Evolutionary conservation across 805 yeast species (phyloP), one percentile per base, ranked within the genome.

Genomic region (Saccharomycopsis amapae): DNA sequence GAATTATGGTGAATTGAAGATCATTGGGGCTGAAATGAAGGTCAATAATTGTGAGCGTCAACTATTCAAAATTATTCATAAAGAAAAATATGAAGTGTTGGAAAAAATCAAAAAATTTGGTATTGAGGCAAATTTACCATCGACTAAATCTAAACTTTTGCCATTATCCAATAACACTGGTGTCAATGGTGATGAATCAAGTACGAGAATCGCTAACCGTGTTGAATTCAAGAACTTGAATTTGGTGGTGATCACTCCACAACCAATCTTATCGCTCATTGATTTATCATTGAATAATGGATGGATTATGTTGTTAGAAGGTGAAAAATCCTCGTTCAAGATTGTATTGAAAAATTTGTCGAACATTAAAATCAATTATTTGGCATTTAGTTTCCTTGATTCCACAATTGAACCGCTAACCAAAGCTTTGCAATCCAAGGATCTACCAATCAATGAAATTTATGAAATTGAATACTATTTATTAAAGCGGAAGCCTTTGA

Each of bases 221-320:
- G 56, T 56, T 2, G 54, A 53, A 1, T 48, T 52, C 2, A 55
- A 57, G 9, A 56, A 61, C 19, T 56, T 78, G 40, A 52, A 52
- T 2, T 53, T 59, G 13, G 52, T 57, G 1, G 66, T 73, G 1
- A 58, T 71, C 18, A 62, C 68, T 46, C 55, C 71, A 0, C 88
- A 86, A 54, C 95, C 96, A 1, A 62, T 71, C 4, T 62, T 86
- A 26, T 68, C 75, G 2, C 56, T 81, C 12, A 62, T 73, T 1
- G 69, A 73, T 35, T 63, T 74, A 5, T 72, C 76, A 55, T 68
- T 81, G 12, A 70, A 74, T 18, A 80, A 79, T 53, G 77, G 78
- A 3, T 80, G 85, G 78, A 56, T 81, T 3, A 81, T 85, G 86
- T 62, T 86, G 13, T 62, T 87, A 10, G 95, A 86, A 57, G 96